Percentiles rank a stretch among this genome's conserved stretches.
These are phyloP conservation scores for Stereum hirsutum DNA, from an alignment of 1,284 basidiomycete genomes.

Conservation along the genomic window DNA sequence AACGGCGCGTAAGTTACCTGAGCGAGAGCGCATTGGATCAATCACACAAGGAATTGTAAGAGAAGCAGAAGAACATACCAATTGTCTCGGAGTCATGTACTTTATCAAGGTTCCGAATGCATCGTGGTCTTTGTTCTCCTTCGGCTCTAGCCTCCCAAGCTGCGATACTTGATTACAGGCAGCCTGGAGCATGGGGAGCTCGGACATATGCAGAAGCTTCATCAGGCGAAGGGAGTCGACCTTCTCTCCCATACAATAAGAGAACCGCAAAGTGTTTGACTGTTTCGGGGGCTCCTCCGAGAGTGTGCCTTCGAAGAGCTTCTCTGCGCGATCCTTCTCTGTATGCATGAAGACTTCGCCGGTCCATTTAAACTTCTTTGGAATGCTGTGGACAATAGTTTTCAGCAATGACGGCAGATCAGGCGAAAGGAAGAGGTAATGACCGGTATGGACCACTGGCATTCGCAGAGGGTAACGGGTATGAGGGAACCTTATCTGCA, in stretches of 20 bases:
- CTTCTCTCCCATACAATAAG: constrained; percentile 25
- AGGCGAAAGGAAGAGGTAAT: not conserved
- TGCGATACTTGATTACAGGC: constrained; percentile 43
- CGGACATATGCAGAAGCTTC: constrained; percentile 35
- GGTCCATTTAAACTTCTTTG: constrained; percentile 27
- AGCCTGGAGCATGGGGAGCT: constrained; percentile 34
- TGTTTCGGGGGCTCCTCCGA: constrained; percentile 31
- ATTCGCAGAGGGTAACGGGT: not conserved
- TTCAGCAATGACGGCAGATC: not conserved
- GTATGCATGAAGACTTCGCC: constrained; percentile 23
- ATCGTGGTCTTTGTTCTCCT: constrained; percentile 29
- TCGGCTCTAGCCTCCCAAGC: constrained; percentile 33
- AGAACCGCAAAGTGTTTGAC: constrained; percentile 37
- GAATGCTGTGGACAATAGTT: constrained; percentile 7
- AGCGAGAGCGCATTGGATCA: constrained; percentile 4
- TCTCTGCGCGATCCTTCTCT: constrained; percentile 23
- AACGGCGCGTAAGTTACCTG: constrained; percentile 45
- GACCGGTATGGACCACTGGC: not conserved
- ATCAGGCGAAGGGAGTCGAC: constrained; percentile 33
- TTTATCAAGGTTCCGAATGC: constrained; percentile 30
- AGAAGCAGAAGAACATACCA: constrained; percentile 17
- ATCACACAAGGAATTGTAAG: constrained; percentile 4
- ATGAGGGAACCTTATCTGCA: not conserved
- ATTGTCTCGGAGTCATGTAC: constrained; percentile 34
- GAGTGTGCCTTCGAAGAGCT: constrained; percentile 38